Evolutionary conservation across 2,329 filamentous ascomycete genomes (phyloP), one percentile per base, ranked within the genome.

Genomic region (Talaromyces sp.): DNA sequence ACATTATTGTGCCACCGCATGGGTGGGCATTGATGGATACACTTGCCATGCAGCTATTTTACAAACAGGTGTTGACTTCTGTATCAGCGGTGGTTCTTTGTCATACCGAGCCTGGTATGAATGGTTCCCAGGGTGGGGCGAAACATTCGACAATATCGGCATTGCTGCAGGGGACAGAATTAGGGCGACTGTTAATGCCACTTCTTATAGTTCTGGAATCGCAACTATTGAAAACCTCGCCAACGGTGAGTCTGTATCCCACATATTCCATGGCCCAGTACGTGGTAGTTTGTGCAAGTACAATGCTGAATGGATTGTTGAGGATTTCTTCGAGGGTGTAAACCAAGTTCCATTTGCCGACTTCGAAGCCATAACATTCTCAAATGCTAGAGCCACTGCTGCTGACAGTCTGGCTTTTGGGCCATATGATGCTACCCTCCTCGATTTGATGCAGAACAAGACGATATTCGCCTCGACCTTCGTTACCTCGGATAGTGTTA

Each of bases 271-370:
- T 33, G 68, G 65, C 52, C 65, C 77, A 47, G 64, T 66, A 1
- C 68, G 68, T 4, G 69, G 66, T 4, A 29, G 51, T 14, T 76
- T 84, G 6, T 82, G 80, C 69, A 73, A 81, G 68, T 76, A 73
- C 57, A 83, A 83, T 49, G 82, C 82, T n/a, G 82, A 85, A 66
- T 86, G 82, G 82, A 84, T 85, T 58, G 80, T 84, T 11, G 81
- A 84, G 70, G 80, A 81, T 57, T 81, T 77, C 50, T 64, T 72
- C 46, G 53, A 63, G 4, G 62, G 65, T 48, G 56, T 57, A 39
- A 67, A 67, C 2, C 67, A 78, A 8, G 77, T 80, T 24, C 60
- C 71, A 0, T 76, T 82, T 46, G 76, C 74, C 33, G 61, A 80
- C 64, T 81, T 81, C 56, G 75, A 75, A 6, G 76, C 71, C 17